These are phyloP conservation scores for Capronia americana DNA, from an alignment of 2,329 filamentous ascomycete genomes.

Conservation along the genomic window DNA sequence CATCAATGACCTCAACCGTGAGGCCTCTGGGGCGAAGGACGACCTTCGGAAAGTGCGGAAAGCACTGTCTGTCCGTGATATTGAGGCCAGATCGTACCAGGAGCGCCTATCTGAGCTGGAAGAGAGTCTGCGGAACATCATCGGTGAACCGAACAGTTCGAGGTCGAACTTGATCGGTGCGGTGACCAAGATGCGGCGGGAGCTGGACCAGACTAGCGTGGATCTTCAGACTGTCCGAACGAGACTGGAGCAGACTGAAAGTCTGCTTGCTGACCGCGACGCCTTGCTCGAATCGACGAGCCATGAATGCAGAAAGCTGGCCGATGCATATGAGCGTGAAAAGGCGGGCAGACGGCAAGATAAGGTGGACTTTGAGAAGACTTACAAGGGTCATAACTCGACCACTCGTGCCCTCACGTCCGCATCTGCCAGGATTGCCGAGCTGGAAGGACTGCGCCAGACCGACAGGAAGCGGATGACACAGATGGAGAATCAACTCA, in stretches of 20 bases:
- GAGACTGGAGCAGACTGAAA: conserved; percentile 86
- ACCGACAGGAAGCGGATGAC: conserved; percentile 79
- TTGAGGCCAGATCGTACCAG: conserved; percentile 90
- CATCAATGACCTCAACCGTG: conserved; percentile 88
- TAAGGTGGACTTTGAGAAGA: conserved; percentile 84
- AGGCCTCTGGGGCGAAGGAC: conserved; percentile 81
- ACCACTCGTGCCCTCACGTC: conserved; percentile 84
- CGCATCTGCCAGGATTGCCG: conserved; percentile 81
- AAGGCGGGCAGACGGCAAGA: conserved; percentile 83
- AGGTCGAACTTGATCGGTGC: conserved; percentile 84
- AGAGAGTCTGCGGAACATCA: conserved; percentile 80
- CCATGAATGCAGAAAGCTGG: conserved; percentile 81
- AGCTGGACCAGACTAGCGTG: conserved; percentile 81
- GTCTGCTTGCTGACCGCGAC: conserved; percentile 87
- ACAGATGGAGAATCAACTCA: conserved; percentile 77
- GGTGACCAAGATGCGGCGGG: conserved; percentile 84
- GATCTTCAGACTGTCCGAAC: conserved; percentile 81
- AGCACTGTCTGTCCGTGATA: conserved; percentile 79
- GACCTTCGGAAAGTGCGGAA: conserved; percentile 83
- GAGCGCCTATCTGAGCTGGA: conserved; percentile 89
- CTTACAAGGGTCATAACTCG: conserved; percentile 85
- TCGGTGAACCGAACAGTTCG: conserved; percentile 87
- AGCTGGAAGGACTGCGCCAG: conserved; percentile 80
- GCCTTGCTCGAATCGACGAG: conserved; percentile 85
- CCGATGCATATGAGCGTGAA: conserved; percentile 90